Base-by-base conservation (phyloP, 148 eudicot species). In the Amaranthus cruentus region DNA sequence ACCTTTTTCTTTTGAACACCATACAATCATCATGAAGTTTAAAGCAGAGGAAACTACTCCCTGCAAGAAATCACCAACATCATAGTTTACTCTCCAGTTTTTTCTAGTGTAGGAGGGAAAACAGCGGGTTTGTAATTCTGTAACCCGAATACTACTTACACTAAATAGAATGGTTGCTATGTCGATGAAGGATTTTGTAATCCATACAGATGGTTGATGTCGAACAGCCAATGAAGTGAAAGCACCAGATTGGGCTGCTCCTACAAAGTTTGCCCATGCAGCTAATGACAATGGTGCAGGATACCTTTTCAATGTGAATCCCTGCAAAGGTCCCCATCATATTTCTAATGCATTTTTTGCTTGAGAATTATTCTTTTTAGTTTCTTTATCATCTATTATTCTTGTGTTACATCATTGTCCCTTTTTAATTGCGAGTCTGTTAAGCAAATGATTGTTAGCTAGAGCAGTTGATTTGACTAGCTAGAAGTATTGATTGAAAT, bases 231-330 rank as follows among this genome's bases (percentile, higher is more conserved):
- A 47, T 57, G 73, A 73, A 55, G 87, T 77, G 78, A 79, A 82
- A 64, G 72, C 77, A 62, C 81, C 83, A 47, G 87, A 82, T 46
- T 84, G 85, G 68, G 79, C 85, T 47, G 85, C 87, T 68, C 87
- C 87, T 13, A 84, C 54, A 18, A 84, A 77, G 81, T 84, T 84
- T 77, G 82, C 79, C 87, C 83, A 82, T 53, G 85, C 75, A 7
- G 87, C 76, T 75, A 84, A 75, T 57, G 87, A 84, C 70, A 84
- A 18, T 68, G 76, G 87, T 62, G 87, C 87, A 9, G 87, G 87
- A 74, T 84, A 84, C 65, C 77, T 84, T 74, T 79, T 77, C 77
- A 84, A 59, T 61, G 75, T 68, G 71, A 72, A 71, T 71, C 81
- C 87, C 87, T 84, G 80, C 76, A 72, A 68, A 49, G 38, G 69